Base-by-base conservation (phyloP, 2,329 filamentous ascomycete genomes). In the Acrocalymma vagum region DNA sequence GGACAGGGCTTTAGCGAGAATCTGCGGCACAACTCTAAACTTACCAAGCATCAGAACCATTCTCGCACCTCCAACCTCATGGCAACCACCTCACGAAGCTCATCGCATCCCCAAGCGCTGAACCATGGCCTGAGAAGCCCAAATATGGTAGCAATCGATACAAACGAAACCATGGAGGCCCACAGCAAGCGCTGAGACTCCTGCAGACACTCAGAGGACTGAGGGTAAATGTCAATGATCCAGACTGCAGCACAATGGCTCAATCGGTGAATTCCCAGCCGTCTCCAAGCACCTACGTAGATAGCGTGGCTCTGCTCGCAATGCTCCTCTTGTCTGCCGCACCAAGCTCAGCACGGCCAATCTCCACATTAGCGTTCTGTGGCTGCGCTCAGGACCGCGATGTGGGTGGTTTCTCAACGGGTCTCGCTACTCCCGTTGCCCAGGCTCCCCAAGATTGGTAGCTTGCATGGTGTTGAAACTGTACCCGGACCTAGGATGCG, bases 401-500 rank as follows among this genome's bases (percentile, higher is more conserved):
- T 44, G 14, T 45, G 40, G 11, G 30, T 44, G 44, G 52, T 51
- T 48, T 53, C 52, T 45, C 49, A 48, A 60, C 66, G 63, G 65
- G 57, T 68, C 50, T 56, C 49, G 27, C 35, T 56, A 50, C 53
- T 59, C 62, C 65, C 64, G 65, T 51, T 43, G 53, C 51, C 59
- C 46, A 55, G 57, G 45, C 35, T 60, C 29, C 44, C 59, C 44
- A 48, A 57, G 27, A 47, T 52, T 42, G 47, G 51, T 44, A 46
- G 48, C 47, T 49, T 55, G 63, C 64, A 67, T 64, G 60, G 62
- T 53, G 45, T 60, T 69, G 66, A 68, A 68, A 69, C 66, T 57
- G 58, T 50, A 58, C 58, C 37, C 58, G 47, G 44, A 54, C 49
- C 53, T 61, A 65, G 61, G 53, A 54, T 46, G 40, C 50, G 48